Base-by-base conservation (phyloP, 441 rosid genomes). In the Bocquillonia castaneifolia region DNA sequence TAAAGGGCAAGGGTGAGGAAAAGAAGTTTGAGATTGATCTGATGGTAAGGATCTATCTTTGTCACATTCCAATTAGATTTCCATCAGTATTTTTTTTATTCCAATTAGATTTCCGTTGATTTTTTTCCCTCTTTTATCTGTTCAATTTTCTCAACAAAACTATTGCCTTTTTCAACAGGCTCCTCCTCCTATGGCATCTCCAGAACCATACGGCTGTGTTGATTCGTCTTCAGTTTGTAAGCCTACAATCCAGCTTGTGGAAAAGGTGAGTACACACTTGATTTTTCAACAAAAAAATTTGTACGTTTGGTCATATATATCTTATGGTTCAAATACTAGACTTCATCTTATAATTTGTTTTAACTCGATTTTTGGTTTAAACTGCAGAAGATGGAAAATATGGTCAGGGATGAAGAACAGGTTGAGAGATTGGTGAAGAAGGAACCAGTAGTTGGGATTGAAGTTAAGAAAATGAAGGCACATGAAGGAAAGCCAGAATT, bases 1-100 rank as follows among this genome's bases (percentile, higher is more conserved):
- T 28, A 18, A 86, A 80, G 68, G 79, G 59, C 59, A 78, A 64
- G 62, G 74, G 76, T 6, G 87, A 81, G 22, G 86, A n/a, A n/a
- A n/a, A 80, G 76, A 89, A 81, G 80, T 84, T 85, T 59, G 86
- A 82, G 81, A 86, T 89, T 80, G 97, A 91, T 89, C 88, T 89
- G 85, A 91, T 89, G 96, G 96, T 89, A 74, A 67, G 82, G 72
- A 67, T 68, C 25, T 57, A 25, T 62, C 39, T n/a, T 48, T 72
- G 25, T 64, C 17, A 52, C 67, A 52, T 63, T 75, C 67, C 22
- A 37, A 44, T 72, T 26, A 31, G 67, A 52, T 72, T 78, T 68
- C 68, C 31, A 17, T 55, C 22, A 10, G 65, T 64, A n/a, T n/a
- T n/a, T n/a, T n/a, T n/a, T n/a, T n/a, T n/a, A n/a, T n/a, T n/a